A percentile compares a stretch with the other conserved stretches of the same genome.
phyloP scores from a whole-genome alignment of 139 green algal genomes.

The Mychonastes homosphaera region DNA sequence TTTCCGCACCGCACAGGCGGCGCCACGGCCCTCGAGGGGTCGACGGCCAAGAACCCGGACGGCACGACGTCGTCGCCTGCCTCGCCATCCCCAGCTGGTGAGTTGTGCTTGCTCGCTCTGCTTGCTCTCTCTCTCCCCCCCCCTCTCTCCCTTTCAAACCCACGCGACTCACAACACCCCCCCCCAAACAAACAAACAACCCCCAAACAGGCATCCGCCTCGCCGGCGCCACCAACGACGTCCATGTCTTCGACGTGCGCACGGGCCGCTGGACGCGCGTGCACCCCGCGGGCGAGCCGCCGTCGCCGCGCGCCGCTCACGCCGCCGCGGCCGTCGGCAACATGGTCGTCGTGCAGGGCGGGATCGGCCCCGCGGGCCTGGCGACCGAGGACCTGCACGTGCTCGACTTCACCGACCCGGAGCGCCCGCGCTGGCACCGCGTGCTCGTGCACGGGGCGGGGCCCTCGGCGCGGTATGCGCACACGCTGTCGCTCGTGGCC shows the following conservation, averaged over 20 bases:
- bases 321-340: slow-evolving; percentile 93
- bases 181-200: not conserved
- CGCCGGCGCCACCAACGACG: slow-evolving; percentile 83
- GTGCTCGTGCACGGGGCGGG: slow-evolving; percentile 90
- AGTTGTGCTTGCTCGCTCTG: not conserved
- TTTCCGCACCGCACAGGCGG: too few relatives aligned
- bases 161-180: not conserved
- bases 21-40: slow-evolving; percentile 83
- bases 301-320: slow-evolving; percentile 87
- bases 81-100: slow-evolving; percentile 9
- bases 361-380: slow-evolving; percentile 87
- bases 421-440: slow-evolving; percentile 87
- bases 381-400: slow-evolving; percentile 95
- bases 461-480: slow-evolving; percentile 87
- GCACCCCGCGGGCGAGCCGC: slow-evolving; percentile 67
- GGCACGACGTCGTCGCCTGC: slow-evolving; percentile 5
- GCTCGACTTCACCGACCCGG: slow-evolving; percentile 89
- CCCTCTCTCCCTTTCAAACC: not conserved
- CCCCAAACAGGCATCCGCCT: slow-evolving; percentile 71
- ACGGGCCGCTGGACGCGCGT: slow-evolving; percentile 77
- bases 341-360: slow-evolving; percentile 96
- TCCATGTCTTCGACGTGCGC: slow-evolving; percentile 86
- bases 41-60: slow-evolving; percentile 27
- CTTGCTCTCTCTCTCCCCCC: not conserved
- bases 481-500: slow-evolving; percentile 89